Base-by-base conservation (phyloP, 768 basidiomycete genomes). In the Lactarius pseudohatsudake region DNA sequence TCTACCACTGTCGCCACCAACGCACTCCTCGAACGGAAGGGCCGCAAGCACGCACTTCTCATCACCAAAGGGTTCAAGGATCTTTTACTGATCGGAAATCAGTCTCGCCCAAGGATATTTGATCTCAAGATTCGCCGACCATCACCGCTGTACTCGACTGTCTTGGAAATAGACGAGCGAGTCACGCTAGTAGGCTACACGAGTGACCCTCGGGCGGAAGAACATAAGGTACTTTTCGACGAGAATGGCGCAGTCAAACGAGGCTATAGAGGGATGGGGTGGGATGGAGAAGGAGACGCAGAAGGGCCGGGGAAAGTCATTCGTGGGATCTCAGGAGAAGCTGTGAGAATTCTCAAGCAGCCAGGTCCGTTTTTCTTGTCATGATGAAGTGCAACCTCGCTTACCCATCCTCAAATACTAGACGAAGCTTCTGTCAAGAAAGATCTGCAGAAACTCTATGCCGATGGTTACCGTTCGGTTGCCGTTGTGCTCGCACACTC, bases 1-100 rank as follows among this genome's bases (percentile, higher is more conserved):
- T 94, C 92, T 0, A 97, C 96, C 0, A 98, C 96, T 0, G 94
- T 98, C 4, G 96, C 95, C 0, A 98, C 96, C 20, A 98, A 98
- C 72, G 96, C 96, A 0, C 83, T 98, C 0, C 84, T 98, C 7
- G 96, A 98, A 73, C 88, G 96, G 57, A 96, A 96, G 76, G 96
- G 96, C 1, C 90, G 94, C 72, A 88, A 87, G 68, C 94, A 96
- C 66, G 96, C 94, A 0, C 80, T 98, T 41, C 79, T 97, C 16
- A 96, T 96, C 72, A 98, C 96, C 1, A 86, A 86, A 67, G 94
- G 94, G 0, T 96, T 96, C 82, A 87, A 86, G 74, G 96, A 97
- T 76, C 86, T 98, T 11, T 83, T 98, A 7, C 82, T 91, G 38
- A 98, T 98, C 65, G 94, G 94, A 10, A 97, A 97, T 75, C 96